A percentile compares a stretch with the other conserved stretches of the same genome.
phyloP scores from a whole-genome alignment of 306 rosid species.

The Delonix regia region DNA sequence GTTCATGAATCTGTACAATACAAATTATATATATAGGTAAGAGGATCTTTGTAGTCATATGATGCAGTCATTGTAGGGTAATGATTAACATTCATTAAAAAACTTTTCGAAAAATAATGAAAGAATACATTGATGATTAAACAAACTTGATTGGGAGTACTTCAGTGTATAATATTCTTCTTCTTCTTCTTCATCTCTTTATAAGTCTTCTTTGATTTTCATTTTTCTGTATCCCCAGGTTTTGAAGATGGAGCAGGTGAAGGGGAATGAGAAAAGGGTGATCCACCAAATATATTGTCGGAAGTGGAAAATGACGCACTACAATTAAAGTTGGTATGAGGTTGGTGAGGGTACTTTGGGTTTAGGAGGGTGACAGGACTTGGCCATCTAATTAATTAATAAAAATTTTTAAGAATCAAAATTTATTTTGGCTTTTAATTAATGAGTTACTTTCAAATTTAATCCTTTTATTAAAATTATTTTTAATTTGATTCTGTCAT shows the following conservation, averaged over 20 bases:
- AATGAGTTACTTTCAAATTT: too few species aligned
- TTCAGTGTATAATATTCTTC: not conserved
- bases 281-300: not conserved
- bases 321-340: slow-evolving; percentile 33
- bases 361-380: not conserved
- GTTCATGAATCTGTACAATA: too few species aligned
- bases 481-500: too few species aligned
- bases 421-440: too few species aligned
- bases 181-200: too few species aligned
- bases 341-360: slow-evolving; percentile 46
- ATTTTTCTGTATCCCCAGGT: not conserved
- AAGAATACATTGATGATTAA: not conserved
- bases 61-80: not conserved
- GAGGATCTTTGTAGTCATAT: too few species aligned
- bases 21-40: too few species aligned
- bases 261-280: slow-evolving; percentile 14
- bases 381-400: slow-evolving; percentile 14
- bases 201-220: not conserved
- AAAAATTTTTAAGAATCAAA: not conserved
- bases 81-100: not conserved
- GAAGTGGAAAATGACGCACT: not conserved
- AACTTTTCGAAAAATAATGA: not conserved
- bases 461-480: too few species aligned
- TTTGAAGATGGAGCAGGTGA: not conserved
- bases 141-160: too few species aligned